Evolutionary conservation across 176 grass and related monocot species (phyloP), one percentile per base, ranked within the genome.

Genomic region (Ensete ventricosum): DNA sequence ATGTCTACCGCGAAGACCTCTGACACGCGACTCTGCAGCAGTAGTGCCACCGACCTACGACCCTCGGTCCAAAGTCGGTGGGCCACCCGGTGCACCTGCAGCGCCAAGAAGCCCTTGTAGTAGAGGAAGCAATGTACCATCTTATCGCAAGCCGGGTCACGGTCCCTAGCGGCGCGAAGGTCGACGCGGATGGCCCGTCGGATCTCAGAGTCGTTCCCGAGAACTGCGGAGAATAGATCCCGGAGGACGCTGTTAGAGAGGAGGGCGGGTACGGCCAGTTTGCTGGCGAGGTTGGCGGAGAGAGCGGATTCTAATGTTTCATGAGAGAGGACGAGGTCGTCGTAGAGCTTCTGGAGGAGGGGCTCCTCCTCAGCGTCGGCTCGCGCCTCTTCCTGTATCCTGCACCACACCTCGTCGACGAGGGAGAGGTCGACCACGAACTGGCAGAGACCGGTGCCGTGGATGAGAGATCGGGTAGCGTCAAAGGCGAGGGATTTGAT

Each of bases 81-180:
- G 8, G 95, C 95, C 54, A 83, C 82, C 54, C 95, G 88, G 88
- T 99, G 85, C 9, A 79, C 84, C 72, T 99, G 95, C 69, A 99
- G 76, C 14, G 95, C 90, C 14, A 99, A 78, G 83, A 99, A 99
- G 6, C 95, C 95, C 79, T 99, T 99, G 90, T 91, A 94, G 84
- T 94, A 91, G 59, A 99, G 86, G 80, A 99, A 98, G 84, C 90
- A 98, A 78, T 98, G 95, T 1, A 89, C 84, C 90, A 93, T 98
- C 73, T 87, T 87, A n/a, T 19, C 82, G 82, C 95, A 98, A 17
- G 95, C 95, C 26, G 90, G 80, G 76, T 98, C 95, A 69, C 90
- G 88, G 86, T 98, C 80, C 21, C 77, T 63, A 71, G 72, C 90
- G 0, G 88, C 90, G 1, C 58, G 74, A 34, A 98, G 86, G 78